phyloP scores from a whole-genome alignment of 2,329 filamentous ascomycete genomes.

The Eurotiales sp. region DNA sequence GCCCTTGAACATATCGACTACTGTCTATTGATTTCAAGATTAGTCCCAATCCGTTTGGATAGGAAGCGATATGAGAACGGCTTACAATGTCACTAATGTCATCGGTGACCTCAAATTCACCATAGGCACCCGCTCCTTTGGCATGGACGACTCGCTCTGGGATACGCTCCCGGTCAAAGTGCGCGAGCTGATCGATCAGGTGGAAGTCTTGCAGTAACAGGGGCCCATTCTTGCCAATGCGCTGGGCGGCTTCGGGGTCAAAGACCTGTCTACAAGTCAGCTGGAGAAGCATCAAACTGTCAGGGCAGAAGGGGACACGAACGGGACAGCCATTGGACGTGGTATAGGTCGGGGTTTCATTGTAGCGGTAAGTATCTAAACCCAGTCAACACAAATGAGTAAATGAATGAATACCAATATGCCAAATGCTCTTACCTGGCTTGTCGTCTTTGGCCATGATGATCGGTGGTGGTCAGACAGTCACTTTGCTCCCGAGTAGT shows the following conservation, averaged over 20 bases:
- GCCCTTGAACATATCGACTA: slow-evolving; percentile 49
- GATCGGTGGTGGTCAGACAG: slow-evolving; percentile 7
- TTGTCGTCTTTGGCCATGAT: slow-evolving; percentile 37
- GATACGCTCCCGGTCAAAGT: slow-evolving; percentile 40
- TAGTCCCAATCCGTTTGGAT: no score
- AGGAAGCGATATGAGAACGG: no score
- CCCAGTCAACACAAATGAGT: neutral
- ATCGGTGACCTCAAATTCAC: slow-evolving; percentile 44
- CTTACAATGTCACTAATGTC: slow-evolving; percentile 49
- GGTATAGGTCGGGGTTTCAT: slow-evolving; percentile 57
- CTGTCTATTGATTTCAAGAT: slow-evolving; percentile 23
- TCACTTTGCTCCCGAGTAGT: no score
- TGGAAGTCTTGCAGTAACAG: slow-evolving; percentile 64
- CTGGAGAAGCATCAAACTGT: neutral
- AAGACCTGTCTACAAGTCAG: slow-evolving; percentile 35
- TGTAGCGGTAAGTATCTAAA: slow-evolving; percentile 47
- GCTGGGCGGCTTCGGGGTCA: slow-evolving; percentile 51
- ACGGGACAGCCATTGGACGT: slow-evolving; percentile 57
- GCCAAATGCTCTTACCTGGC: slow-evolving; percentile 28
- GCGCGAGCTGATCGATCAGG: slow-evolving; percentile 57
- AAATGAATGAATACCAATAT: slow-evolving; percentile 6
- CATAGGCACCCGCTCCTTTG: slow-evolving; percentile 41
- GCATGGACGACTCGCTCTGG: slow-evolving; percentile 43
- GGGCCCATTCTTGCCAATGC: slow-evolving; percentile 55
- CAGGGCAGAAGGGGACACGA: slow-evolving; percentile 1